A percentile compares a stretch with the other conserved stretches of the same genome.
Conservation (phyloP, 306 rosid species). For the Cicer chorassanicum region DNA sequence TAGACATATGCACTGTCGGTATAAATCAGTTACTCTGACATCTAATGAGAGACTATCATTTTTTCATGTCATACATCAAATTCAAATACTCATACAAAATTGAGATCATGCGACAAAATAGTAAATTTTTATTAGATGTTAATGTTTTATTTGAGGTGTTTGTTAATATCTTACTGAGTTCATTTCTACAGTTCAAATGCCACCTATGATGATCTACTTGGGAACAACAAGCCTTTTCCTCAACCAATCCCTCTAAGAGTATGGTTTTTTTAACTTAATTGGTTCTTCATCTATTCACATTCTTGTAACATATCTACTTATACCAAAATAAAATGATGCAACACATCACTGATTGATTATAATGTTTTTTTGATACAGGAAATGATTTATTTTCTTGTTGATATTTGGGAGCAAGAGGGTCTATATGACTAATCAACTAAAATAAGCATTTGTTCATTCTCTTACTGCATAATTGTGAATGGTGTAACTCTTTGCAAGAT, state of each 20-base stretch:
- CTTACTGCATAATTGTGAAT: constrained; percentile 36
- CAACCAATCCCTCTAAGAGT: constrained; percentile 78
- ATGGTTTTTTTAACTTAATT: constrained; percentile 43
- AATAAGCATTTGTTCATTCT: constrained; percentile 3
- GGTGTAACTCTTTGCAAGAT: constrained; percentile 3
- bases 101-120: too few species aligned
- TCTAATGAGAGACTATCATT: too few species aligned
- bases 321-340: neutral
- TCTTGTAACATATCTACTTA: neutral
- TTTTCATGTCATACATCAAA: too few species aligned
- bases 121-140: too few species aligned
- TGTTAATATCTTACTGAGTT: constrained; percentile 34
- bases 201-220: constrained; percentile 73
- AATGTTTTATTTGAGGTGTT: neutral
- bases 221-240: constrained; percentile 66
- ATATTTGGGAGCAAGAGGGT: constrained; percentile 87
- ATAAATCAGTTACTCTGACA: too few species aligned
- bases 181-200: constrained; percentile 67
- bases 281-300: constrained; percentile 2
- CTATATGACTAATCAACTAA: constrained; percentile 67
- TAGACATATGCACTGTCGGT: too few species aligned
- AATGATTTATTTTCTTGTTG: constrained; percentile 79
- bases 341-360: constrained; percentile 32
- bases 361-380: constrained; percentile 62
- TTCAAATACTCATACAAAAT: too few species aligned